Percentiles rank a stretch among this genome's conserved stretches.
Evolutionary conservation across 1,284 basidiomycete genomes (phyloP).

Genomic region (Cystobasidiaceae sp.): DNA sequence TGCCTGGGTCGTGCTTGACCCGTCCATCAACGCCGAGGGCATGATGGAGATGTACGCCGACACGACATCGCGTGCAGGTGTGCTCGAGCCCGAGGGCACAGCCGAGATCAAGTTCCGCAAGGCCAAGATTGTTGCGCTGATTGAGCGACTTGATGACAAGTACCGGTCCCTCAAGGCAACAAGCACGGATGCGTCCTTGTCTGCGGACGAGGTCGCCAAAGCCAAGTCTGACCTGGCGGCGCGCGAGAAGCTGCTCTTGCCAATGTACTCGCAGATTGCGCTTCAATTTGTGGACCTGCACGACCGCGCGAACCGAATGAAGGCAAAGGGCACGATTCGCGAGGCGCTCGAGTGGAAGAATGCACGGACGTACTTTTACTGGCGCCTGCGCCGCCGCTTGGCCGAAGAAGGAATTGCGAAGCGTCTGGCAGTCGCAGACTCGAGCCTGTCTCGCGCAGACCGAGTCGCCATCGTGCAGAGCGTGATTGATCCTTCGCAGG

Average conservation of each 20-base stretch:
- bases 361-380: conserved; percentile 85
- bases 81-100: conserved; percentile 95
- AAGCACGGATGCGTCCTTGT: conserved; percentile 66
- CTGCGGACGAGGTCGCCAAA: conserved; percentile 65
- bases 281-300: conserved; percentile 94
- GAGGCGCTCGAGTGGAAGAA: conserved; percentile 76
- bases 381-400: conserved; percentile 68
- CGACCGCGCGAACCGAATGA: conserved; percentile 87
- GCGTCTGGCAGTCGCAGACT: conserved; percentile 43
- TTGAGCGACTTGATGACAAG: conserved; percentile 85
- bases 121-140: conserved; percentile 81
- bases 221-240: conserved; percentile 65
- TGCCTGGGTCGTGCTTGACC: conserved; percentile 98
- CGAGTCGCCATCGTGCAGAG: conserved; percentile 39
- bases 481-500: conserved; percentile 38
- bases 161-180: conserved; percentile 77
- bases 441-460: conserved; percentile 42
- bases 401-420: conserved; percentile 47
- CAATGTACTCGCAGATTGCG: conserved; percentile 90
- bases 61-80: conserved; percentile 89
- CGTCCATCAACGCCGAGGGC: conserved; percentile 83
- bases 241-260: conserved; percentile 76
- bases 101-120: conserved; percentile 68
- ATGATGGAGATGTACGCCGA: conserved; percentile 98
- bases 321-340: conserved; percentile 86